Evolutionary conservation across 352 stramenopile species (phyloP).

Genomic region (Phytophthora multivora): DNA sequence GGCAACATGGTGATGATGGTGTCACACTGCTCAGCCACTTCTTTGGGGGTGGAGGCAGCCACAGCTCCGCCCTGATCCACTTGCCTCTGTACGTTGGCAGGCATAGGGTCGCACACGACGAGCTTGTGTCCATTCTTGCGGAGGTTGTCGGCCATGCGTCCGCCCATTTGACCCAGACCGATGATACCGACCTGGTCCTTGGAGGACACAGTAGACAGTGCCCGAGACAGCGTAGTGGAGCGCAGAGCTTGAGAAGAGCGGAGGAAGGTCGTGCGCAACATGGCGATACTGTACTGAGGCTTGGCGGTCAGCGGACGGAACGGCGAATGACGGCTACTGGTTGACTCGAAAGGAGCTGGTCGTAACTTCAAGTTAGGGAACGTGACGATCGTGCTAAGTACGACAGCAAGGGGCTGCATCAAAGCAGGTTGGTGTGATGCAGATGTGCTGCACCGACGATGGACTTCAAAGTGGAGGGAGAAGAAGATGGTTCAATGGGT

Average conservation of each 20-base stretch:
- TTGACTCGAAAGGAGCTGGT: constrained; percentile 2
- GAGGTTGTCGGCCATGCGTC: constrained; percentile 93
- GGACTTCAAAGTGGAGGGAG: not conserved
- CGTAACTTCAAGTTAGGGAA: constrained; percentile 39
- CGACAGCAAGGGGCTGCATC: constrained; percentile 17
- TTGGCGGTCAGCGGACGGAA: constrained; percentile 10
- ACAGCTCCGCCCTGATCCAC: constrained; percentile 50
- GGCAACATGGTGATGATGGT: constrained; percentile 97
- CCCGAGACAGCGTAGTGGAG: not conserved
- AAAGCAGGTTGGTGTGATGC: constrained; percentile 17
- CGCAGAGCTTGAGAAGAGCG: constrained; percentile 7
- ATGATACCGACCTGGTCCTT: constrained; percentile 86
- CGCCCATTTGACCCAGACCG: constrained; percentile 94
- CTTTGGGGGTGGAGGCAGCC: constrained; percentile 54
- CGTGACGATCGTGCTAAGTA: constrained; percentile 19
- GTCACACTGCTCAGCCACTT: constrained; percentile 80
- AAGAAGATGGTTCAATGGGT: not conserved
- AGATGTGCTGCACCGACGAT: constrained; percentile 1
- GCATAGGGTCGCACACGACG: constrained; percentile 81
- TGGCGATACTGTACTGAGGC: constrained; percentile 9
- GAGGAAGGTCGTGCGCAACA: constrained; percentile 10
- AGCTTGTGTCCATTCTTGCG: constrained; percentile 77
- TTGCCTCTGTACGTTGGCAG: constrained; percentile 54
- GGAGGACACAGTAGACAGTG: constrained; percentile 18
- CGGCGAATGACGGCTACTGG: constrained; percentile 18